A percentile compares a stretch with the other conserved stretches of the same genome.
These are phyloP conservation scores for Carex pumila DNA, from an alignment of 176 grass and related monocot genomes.

Conservation along the genomic window DNA sequence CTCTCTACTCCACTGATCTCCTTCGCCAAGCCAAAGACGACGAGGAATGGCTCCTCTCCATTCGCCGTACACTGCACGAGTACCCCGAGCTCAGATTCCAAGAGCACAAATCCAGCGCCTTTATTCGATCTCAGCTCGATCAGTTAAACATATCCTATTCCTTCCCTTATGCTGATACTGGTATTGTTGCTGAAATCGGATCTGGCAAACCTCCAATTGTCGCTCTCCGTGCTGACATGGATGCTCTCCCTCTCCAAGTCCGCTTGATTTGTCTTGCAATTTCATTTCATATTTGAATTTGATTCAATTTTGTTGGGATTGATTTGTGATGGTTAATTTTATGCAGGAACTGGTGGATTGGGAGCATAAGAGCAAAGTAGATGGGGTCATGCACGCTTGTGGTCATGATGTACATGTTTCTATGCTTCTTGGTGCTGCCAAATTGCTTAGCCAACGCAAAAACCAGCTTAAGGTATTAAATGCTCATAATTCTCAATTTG, in stretches of 20 bases:
- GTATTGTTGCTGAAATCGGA: conserved; percentile 63
- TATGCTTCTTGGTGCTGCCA: conserved; percentile 85
- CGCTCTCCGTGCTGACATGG: conserved; percentile 92
- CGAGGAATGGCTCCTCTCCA: conserved; percentile 57
- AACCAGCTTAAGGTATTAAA: conserved; percentile 44
- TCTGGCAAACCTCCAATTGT: conserved; percentile 59
- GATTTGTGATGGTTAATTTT: conserved; percentile 1
- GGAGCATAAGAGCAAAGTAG: conserved; percentile 83
- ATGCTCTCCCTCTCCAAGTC: conserved; percentile 79
- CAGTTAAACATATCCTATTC: conserved; percentile 39
- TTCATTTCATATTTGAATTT: background rate
- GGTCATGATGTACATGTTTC: conserved; percentile 81
- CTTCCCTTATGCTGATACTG: conserved; percentile 49
- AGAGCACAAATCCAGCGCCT: conserved; percentile 64
- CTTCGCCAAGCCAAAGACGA: conserved; percentile 44
- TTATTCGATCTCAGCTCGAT: conserved; percentile 72
- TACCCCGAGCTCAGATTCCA: conserved; percentile 79
- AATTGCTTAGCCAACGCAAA: conserved; percentile 78
- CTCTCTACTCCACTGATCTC: conserved; percentile 44
- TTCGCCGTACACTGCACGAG: conserved; percentile 70
- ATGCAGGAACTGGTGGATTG: conserved; percentile 81
- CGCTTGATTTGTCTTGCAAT: background rate
- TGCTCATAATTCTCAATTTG: background rate
- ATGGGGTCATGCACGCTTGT: conserved; percentile 88
- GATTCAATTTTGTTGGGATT: background rate